Evolutionary conservation across 495 filamentous ascomycete genomes (phyloP), one percentile per base, ranked within the genome.

Genomic region (Physcia stellaris): DNA sequence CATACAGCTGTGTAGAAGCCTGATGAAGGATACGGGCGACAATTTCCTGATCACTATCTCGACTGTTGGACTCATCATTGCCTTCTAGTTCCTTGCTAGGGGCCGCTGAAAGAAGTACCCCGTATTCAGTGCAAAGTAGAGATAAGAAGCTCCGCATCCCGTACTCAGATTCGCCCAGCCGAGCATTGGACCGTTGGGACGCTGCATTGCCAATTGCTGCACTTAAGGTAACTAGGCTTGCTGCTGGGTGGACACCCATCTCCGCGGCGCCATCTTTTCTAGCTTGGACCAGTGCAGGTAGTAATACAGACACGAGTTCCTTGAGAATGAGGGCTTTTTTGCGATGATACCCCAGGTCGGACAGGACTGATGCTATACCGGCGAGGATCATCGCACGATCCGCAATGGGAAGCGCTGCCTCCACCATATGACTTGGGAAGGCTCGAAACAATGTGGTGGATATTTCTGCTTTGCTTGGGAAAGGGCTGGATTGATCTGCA

Each of bases 251-350:
- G 31, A 98, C 80, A 4, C 92, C 90, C 40, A 88, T 79, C 47
- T 95, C 90, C 15, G 92, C 90, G 37, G 90, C 92, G 23, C 86
- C 86, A 39, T 85, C 69, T 39, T 92, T 94, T 27, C 90, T 69
- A 12, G 92, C 92, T 55, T 94, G 83, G n/a, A 94, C 79, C 21
- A 98, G 63, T 1, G 79, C 83, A 39, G 80, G 80, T 37, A 90
- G 80, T 40, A 94, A 64, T 22, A 83, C 73, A n/a, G 73, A 72
- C 6, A 96, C 63, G 38, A 94, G 67, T 50, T 95, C 87, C 45
- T 79, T 77, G 42, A 93, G 63, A 2, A 95, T 71, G 47, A 95
- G 71, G 2, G 80, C 86, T 53, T 92, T 92, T 55, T 93, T 93
- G 40, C 90, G 69, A 33, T 82, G 70, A 38, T 85, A 70, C 9